Conservation (phyloP, 805 yeast genomes). For the Jamesozyma hellenica region DNA sequence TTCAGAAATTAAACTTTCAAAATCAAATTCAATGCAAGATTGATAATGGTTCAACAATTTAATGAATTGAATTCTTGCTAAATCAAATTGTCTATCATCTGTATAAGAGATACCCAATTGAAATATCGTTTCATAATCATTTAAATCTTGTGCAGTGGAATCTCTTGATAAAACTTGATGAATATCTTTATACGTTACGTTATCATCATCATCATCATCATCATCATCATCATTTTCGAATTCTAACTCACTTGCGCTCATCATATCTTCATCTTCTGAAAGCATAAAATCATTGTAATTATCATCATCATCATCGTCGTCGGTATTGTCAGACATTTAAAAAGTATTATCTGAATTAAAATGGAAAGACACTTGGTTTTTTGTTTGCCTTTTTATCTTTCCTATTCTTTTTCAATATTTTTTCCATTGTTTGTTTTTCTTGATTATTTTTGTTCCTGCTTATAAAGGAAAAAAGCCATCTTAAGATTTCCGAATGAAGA, state of each 20-base stretch:
- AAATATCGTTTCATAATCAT: slow-evolving; percentile 3
- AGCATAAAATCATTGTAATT: slow-evolving; percentile 25
- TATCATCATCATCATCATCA: neutral
- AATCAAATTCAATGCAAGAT: no score
- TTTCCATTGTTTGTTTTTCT: no score
- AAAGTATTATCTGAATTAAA: no score
- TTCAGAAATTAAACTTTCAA: neutral
- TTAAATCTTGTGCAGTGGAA: no score
- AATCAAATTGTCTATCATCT: slow-evolving; percentile 10
- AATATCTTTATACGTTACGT: neutral
- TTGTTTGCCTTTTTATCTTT: no score
- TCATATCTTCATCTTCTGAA: slow-evolving; percentile 24
- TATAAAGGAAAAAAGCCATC: no score
- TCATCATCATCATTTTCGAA: slow-evolving; percentile 13
- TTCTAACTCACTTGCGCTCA: slow-evolving; percentile 17
- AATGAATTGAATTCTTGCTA: slow-evolving; percentile 6
- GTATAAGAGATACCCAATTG: slow-evolving; percentile 7
- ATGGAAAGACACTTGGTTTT: no score
- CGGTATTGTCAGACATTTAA: no score
- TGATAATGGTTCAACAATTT: no score
- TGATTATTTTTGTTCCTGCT: no score
- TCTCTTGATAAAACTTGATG: no score
- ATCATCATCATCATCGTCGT: slow-evolving; percentile 9
- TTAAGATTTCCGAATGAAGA: no score
- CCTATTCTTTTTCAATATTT: neutral